Evolutionary conservation across 768 basidiomycete species (phyloP).

Genomic region (Auricularia auricula-judae): DNA sequence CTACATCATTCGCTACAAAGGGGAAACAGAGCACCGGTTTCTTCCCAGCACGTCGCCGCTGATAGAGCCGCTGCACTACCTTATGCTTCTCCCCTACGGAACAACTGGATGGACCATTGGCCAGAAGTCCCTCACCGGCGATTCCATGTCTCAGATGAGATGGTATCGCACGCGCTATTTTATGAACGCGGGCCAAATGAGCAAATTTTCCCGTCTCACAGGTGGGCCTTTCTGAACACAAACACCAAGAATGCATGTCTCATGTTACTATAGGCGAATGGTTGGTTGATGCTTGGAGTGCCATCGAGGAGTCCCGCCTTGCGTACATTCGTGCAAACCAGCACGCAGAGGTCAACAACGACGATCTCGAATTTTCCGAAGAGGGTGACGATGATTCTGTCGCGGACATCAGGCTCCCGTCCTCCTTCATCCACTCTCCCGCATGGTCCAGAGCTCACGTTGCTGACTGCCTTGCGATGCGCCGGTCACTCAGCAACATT

Average conservation of each 20-base stretch:
- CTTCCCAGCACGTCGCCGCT: neutral
- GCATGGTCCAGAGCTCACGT: neutral
- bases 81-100: neutral
- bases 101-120: neutral
- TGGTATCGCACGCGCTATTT: neutral
- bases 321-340: neutral
- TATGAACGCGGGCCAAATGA: neutral
- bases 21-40: neutral
- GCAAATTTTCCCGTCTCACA: neutral
- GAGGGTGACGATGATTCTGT: neutral
- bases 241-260: neutral
- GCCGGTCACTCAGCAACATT: neutral
- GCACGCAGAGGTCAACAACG: neutral
- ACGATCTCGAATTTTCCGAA: neutral
- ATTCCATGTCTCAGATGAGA: neutral
- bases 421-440: constrained; percentile 1
- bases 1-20: neutral
- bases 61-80: neutral
- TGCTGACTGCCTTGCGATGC: constrained; percentile 6
- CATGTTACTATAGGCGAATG: neutral
- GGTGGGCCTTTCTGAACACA: neutral
- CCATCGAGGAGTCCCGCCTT: neutral
- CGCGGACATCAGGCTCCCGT: neutral
- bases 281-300: neutral
- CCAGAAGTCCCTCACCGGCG: neutral